Conservation (phyloP, 2,329 filamentous ascomycete species). For the Aspergillus hiratsukae region DNA sequence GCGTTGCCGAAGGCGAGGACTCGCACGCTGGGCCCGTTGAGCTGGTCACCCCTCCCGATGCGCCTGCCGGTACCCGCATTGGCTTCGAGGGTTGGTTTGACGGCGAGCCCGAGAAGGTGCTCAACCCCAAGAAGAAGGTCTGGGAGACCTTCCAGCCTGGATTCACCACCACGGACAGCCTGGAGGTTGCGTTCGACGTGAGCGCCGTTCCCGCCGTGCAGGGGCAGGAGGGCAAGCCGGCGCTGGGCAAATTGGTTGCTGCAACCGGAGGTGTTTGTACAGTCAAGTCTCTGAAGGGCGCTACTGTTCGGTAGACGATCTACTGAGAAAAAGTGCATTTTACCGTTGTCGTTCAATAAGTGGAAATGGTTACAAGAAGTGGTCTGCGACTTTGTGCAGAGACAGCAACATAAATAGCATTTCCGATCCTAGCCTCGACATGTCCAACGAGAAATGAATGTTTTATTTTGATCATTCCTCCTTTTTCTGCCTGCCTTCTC, state of each 20-base stretch:
- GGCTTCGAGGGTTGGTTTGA: constrained; percentile 86
- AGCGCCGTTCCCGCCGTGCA: constrained; percentile 69
- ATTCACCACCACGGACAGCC: constrained; percentile 77
- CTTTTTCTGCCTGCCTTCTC: neutral
- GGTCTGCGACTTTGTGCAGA: neutral
- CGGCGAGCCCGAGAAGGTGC: constrained; percentile 83
- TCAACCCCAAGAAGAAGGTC: constrained; percentile 99
- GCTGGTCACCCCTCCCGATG: constrained; percentile 78
- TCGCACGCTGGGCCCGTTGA: constrained; percentile 89
- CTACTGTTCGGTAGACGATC: constrained; percentile 68
- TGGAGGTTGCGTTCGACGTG: constrained; percentile 85
- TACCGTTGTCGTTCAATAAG: too few species aligned
- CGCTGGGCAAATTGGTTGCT: constrained; percentile 64
- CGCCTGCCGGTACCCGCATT: constrained; percentile 79
- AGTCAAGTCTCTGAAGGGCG: constrained; percentile 74
- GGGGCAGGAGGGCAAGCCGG: constrained; percentile 55
- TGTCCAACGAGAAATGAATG: constrained; percentile 10
- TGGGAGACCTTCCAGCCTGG: constrained; percentile 97
- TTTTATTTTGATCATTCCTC: neutral
- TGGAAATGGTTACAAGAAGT: neutral
- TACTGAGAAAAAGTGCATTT: neutral
- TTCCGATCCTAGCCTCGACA: neutral
- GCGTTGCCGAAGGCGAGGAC: constrained; percentile 72
- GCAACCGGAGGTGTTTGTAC: constrained; percentile 75
- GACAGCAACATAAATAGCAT: neutral